Evolutionary conservation across 1,139 yeast species (phyloP), one percentile per base, ranked within the genome.

Genomic region (Hemisphaericaspora xylanilytica): DNA sequence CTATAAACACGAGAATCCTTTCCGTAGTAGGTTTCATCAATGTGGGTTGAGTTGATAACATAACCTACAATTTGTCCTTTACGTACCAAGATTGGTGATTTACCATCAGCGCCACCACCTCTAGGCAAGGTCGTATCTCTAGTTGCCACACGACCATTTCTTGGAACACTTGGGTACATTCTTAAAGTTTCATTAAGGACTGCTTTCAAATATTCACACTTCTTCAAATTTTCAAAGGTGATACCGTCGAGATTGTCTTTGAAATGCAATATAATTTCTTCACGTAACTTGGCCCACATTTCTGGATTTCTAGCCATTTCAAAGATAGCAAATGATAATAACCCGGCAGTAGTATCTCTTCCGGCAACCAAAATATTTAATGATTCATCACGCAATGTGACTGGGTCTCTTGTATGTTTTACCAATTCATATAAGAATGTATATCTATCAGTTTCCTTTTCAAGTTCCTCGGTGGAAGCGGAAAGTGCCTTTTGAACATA

Each of bases 91-190:
- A 76, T 43, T 2, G 81, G 81, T 61, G 40, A 52, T 59, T 44
- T 32, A 11, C 65, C 71, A 43, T 73, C 70, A 1, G 58, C 52
- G 3, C 81, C 81, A 29, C 81, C 81, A 24, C 82, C 82, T 31
- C 62, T 59, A 21, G 82, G 82, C 33, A 77, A 59, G 3, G 70
- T 56, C 9, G 63, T 52, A 22, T 60, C 56, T 5, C 61, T 64
- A 4, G 61, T 57, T 12, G 81, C 74, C 17, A 56, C 55, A 39
- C 83, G 63, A 44, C 64, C 58, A 51, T 77, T 77, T 44, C 59
- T 54, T 3, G 81, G 77, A 6, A 78, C 81, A 4, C 75, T 64
- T 3, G 83, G 83, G 47, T 74, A 73, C 49, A 76, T 44, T 45
- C 82, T 63, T 43, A 77, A 65, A 8, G 67, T 53, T 53, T 77